Evolutionary conservation across 164 flowering plant species (phyloP), one percentile per base, ranked within the genome.

Genomic region (Protea cynaroides): DNA sequence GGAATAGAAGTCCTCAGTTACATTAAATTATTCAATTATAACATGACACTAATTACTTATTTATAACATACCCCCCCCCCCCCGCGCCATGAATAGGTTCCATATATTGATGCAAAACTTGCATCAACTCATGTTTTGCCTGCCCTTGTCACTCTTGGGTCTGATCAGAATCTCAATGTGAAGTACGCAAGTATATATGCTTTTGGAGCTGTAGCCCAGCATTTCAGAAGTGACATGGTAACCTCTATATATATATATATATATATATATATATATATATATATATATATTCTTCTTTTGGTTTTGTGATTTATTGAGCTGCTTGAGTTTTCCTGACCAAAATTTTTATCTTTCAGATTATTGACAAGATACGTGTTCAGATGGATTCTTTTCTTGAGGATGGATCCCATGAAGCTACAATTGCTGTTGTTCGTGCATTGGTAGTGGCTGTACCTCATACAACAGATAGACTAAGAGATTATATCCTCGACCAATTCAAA

Each of bases 341-440:
- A 29, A 46, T 69, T 69, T 56, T n/a, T 4, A 1, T 58, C 55
- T 73, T 29, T 70, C 76, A 94, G 98, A 94, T 94, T 80, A 93
- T 94, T 76, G 98, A 94, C 55, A 94, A 94, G 82, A 94, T 94
- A 71, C 90, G 92, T 40, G 83, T 94, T 70, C 98, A 94, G 79
- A 94, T 94, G 98, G 98, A 94, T 80, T 93, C 98, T 66, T 94
- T 94, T 78, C 82, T 94, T 68, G 98, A 94, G 77, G 98, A 94
- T 83, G 98, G 98, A 71, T 94, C 98, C 43, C 96, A 89, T 81
- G 98, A 89, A 80, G 95, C 97, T 61, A 87, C 85, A 49, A 61
- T 91, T 62, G 95, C 97, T 54, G 98, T 94, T 57, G 73, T 94
- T 29, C 98, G 90, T 71, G 92, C 98, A 59, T 74, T 94, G 70